Base-by-base conservation (phyloP, 2,329 filamentous ascomycete species). In the Colletotrichum cuscutae region DNA sequence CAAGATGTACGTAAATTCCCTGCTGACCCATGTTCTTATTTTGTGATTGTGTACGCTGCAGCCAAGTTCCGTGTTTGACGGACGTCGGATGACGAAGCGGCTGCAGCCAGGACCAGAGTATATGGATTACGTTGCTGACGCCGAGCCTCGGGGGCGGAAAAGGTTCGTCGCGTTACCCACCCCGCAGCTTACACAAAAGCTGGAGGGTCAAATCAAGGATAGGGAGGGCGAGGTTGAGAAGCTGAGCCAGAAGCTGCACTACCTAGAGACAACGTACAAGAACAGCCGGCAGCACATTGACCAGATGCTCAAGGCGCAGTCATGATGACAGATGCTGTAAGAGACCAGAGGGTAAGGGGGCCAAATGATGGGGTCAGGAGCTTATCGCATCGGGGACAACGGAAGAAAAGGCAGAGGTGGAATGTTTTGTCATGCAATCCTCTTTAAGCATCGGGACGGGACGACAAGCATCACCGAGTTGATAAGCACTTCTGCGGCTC, bases 261-360 rank as follows among this genome's bases (percentile, higher is more conserved):
- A 98, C 80, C 88, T 98, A 57, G 96, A 98, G 86, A 97, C 95
- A 71, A 98, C 97, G 62, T 93, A 95, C 81, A 95, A 97, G 86
- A 99, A 98, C 80, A 98, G 95, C 83, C 92, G 93, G 77, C 92
- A 95, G 76, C 95, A 98, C 80, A 93, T 98, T 77, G 93, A 98
- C 81, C 93, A 95, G 82, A 96, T 98, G 80, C 89, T 98, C 68
- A 81, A 78, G 61, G 70, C 75, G 22, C 74, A 76, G 62, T 72
- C 65, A n/a, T 75, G 54, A 71, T 57, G 58, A 11, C 26, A 5
- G 19, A 22, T 30, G 19, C 35, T 42, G 26, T 42, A 56, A 26
- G 11, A 15, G 15, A 52, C 32, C 56, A 32, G 22, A n/a, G 22
- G 13, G 52, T 9, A n/a, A 15, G 22, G 11, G 26, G 24, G 57